These are phyloP conservation scores for Auricularia auricula-judae DNA, from an alignment of 768 basidiomycete genomes.

Conservation along the genomic window DNA sequence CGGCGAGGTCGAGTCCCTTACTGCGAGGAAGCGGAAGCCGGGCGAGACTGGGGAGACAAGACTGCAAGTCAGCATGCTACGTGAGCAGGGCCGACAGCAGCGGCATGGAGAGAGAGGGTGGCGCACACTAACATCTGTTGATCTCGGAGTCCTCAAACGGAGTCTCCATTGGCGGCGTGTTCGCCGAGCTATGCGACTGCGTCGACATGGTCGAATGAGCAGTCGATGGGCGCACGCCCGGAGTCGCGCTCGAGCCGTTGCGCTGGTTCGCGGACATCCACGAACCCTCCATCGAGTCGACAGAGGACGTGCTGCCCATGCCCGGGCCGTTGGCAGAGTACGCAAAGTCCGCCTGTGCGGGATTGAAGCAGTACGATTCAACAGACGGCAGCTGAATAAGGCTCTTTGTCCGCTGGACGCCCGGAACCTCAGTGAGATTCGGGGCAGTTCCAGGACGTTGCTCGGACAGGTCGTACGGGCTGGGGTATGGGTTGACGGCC, in stretches of 20 bases:
- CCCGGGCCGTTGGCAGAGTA: constrained; percentile 48
- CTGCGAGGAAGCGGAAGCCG: constrained; percentile 9
- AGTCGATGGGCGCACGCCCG: constrained; percentile 57
- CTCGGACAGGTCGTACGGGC: constrained; percentile 46
- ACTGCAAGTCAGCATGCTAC: constrained; percentile 7
- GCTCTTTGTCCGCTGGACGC: constrained; percentile 65
- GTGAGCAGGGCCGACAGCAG: constrained; percentile 6
- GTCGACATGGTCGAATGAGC: constrained; percentile 68
- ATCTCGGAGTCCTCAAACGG: constrained; percentile 49
- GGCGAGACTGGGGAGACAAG: constrained; percentile 9
- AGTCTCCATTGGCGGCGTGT: constrained; percentile 51
- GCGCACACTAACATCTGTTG: constrained; percentile 64
- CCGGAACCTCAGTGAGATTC: constrained; percentile 33
- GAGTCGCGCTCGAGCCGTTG: not conserved
- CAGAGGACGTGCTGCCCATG: not conserved
- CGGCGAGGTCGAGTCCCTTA: constrained; percentile 1
- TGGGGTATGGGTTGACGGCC: constrained; percentile 80
- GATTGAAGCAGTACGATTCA: constrained; percentile 53
- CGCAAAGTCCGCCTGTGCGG: constrained; percentile 69
- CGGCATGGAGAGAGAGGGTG: not conserved
- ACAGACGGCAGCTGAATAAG: constrained; percentile 74
- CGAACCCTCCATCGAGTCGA: constrained; percentile 6
- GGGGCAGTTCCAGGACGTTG: constrained; percentile 24
- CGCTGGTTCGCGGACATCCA: not conserved
- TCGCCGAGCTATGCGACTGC: constrained; percentile 67